A percentile compares a stretch with the other conserved stretches of the same genome.
phyloP scores from a whole-genome alignment of 225 moss, liverwort and hornwort genomes.

The Sphagnum contortum region DNA sequence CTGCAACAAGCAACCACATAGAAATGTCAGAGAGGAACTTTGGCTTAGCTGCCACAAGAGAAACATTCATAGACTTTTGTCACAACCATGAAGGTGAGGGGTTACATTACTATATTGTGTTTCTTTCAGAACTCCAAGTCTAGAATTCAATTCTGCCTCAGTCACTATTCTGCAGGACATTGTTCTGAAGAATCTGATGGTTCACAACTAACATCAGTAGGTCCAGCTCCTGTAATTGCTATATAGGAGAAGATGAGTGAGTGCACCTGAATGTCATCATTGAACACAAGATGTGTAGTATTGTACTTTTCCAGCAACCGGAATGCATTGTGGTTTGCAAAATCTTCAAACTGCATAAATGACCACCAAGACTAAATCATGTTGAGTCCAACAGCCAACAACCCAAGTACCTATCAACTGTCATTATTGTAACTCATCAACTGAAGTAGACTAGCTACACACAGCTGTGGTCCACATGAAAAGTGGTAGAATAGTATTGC shows the following conservation, averaged over 20 bases:
- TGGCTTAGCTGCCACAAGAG: conserved; percentile 1
- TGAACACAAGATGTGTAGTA: conserved; percentile 71
- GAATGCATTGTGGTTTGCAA: conserved; percentile 90
- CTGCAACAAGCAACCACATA: conserved; percentile 23
- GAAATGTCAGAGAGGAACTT: neutral
- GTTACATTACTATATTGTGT: neutral
- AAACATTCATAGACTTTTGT: neutral
- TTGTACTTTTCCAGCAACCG: conserved; percentile 67
- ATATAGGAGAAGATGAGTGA: neutral
- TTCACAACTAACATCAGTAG: too few species aligned
- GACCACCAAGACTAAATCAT: neutral
- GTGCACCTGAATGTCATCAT: conserved; percentile 83
- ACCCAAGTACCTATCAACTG: conserved; percentile 7
- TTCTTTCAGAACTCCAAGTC: neutral
- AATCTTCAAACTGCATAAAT: conserved; percentile 69
- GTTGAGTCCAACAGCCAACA: conserved; percentile 3
- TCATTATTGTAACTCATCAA: conserved; percentile 2
- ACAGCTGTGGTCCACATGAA: neutral
- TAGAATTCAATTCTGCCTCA: neutral
- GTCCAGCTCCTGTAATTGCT: neutral
- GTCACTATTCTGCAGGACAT: too few species aligned
- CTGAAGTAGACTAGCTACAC: neutral
- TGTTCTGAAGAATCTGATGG: too few species aligned
- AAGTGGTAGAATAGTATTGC: too few species aligned
- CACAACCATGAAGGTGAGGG: neutral